Evolutionary conservation across 2,329 filamentous ascomycete species (phyloP).

Genomic region (Mycogone perniciosa): DNA sequence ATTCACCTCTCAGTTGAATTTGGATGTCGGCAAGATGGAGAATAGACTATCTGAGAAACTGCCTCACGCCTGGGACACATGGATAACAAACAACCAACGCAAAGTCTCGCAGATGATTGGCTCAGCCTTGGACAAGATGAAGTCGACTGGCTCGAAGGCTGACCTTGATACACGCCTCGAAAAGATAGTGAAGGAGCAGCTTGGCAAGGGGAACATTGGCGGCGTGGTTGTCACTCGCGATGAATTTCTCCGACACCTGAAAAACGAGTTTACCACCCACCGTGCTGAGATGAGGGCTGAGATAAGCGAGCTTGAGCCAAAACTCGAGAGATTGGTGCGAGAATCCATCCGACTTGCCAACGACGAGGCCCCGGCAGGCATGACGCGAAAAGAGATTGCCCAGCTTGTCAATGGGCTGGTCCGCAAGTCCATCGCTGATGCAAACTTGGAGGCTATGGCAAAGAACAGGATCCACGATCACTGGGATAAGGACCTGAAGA

Average conservation of each 20-base stretch:
- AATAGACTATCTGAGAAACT: constrained; percentile 25
- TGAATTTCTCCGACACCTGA: constrained; percentile 42
- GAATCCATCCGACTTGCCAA: constrained; percentile 24
- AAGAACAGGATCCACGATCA: constrained; percentile 40
- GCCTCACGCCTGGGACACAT: constrained; percentile 43
- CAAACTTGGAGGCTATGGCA: constrained; percentile 42
- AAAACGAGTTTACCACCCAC: constrained; percentile 33
- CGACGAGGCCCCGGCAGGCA: constrained; percentile 21
- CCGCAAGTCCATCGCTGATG: constrained; percentile 36
- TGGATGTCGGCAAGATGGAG: constrained; percentile 21
- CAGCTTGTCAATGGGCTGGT: constrained; percentile 37
- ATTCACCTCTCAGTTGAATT: constrained; percentile 23
- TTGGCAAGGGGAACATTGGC: constrained; percentile 24
- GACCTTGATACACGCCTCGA: constrained; percentile 31
- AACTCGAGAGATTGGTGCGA: constrained; percentile 28
- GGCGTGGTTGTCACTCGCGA: constrained; percentile 39
- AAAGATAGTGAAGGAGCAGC: constrained; percentile 32
- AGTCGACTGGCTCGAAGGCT: constrained; percentile 26
- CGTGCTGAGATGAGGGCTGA: constrained; percentile 35
- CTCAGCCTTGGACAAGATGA: constrained; percentile 29
- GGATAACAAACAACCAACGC: constrained; percentile 45
- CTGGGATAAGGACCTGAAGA: constrained; percentile 38
- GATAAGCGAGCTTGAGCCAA: constrained; percentile 31
- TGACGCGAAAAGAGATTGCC: constrained; percentile 37
- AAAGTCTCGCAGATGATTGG: constrained; percentile 28